These are phyloP conservation scores for Garcia nutans DNA, from an alignment of 345 rosid species.

Conservation along the genomic window DNA sequence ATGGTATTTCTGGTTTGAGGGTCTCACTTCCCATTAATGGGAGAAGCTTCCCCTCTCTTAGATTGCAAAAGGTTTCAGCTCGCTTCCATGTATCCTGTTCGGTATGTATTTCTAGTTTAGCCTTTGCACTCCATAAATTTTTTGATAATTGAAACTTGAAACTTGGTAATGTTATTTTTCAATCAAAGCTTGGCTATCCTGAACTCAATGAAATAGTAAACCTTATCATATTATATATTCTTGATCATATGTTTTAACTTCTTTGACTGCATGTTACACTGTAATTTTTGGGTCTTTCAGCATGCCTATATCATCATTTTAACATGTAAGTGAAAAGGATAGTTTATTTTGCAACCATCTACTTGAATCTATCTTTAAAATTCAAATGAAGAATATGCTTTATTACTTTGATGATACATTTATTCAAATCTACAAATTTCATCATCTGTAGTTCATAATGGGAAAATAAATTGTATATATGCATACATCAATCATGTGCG, in stretches of 20 bases:
- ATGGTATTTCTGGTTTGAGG: conserved; percentile 30
- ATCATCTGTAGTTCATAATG: background rate
- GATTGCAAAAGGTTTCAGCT: conserved; percentile 23
- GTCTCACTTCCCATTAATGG: conserved; percentile 33
- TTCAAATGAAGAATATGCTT: background rate
- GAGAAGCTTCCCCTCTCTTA: conserved; percentile 42
- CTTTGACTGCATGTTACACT: too few species aligned
- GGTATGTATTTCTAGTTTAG: conserved; percentile 33
- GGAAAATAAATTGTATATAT: background rate
- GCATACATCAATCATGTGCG: too few species aligned
- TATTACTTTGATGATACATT: background rate
- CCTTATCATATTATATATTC: background rate
- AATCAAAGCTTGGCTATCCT: background rate
- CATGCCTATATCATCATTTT: background rate
- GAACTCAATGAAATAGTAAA: background rate
- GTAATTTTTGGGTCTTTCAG: background rate
- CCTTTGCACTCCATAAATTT: background rate
- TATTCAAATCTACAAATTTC: background rate
- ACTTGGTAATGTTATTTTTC: background rate
- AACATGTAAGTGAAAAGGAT: background rate
- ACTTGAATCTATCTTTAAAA: background rate
- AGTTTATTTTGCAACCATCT: background rate
- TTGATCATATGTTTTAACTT: background rate
- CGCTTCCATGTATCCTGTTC: conserved; percentile 40
- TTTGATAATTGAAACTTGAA: background rate